Evolutionary conservation across 2,329 filamentous ascomycete species (phyloP), one percentile per base, ranked within the genome.

Genomic region (Arthrobotrys sinensis): DNA sequence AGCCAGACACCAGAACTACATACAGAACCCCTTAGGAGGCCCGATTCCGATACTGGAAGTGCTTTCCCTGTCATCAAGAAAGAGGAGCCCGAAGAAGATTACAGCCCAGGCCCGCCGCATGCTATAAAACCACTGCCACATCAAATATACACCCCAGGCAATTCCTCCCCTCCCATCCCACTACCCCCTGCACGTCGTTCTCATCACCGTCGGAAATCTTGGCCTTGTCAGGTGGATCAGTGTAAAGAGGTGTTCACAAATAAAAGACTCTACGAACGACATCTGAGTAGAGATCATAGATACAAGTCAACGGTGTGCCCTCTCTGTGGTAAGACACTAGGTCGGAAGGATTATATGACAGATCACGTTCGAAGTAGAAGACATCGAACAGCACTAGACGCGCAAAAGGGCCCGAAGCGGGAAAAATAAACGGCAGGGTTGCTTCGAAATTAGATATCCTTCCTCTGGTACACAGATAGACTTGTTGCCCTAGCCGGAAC

Each of bases 281-380:
- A 78, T 68, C 38, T 78, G 3, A 78, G 75, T 12, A 72, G 24
- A 45, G 36, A 40, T 5, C 75, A 78, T 21, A 68, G 46, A 52
- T 43, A 38, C n/a, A 78, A 64, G 10, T 67, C 67, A 1, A 67
- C 63, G 3, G 19, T 28, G 45, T 78, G 75, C 45, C 1, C 12
- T 10, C 5, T 55, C 11, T 78, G 75, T n/a, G 67, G 53, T 0
- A 60, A 60, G 24, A 53, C 34, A 24, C 45, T 78, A 1, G 75
- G 75, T 8, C 43, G 75, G 3, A 67, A 68, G 24, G 75, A 78
- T 50, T 78, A 78, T 16, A 52, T 78, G 60, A 21, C 62, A 32
- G 75, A 78, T 55, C 75, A 78, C 24, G 19, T 68, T 5, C 16
- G 62, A 11, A 78, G 75, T 45, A 12, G 38, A 19, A 40, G 67